Evolutionary conservation across 2,329 filamentous ascomycete species (phyloP).

Genomic region (Decorospora gaudefroyi): DNA sequence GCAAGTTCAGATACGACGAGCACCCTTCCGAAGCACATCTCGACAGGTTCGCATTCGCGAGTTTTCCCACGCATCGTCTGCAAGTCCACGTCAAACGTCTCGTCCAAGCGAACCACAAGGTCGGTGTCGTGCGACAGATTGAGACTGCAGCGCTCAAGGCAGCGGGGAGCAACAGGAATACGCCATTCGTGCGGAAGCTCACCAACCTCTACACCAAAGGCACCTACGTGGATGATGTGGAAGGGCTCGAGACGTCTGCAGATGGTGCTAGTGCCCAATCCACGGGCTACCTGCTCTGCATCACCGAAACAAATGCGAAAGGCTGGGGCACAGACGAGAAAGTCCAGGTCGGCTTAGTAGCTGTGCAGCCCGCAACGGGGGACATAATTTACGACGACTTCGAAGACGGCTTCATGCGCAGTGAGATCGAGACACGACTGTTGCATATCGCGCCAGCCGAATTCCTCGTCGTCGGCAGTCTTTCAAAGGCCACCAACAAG

Average conservation of each 20-base stretch:
- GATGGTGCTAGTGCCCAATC: constrained; percentile 60
- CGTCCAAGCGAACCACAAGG: constrained; percentile 90
- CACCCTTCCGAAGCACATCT: constrained; percentile 83
- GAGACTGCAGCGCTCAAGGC: constrained; percentile 97
- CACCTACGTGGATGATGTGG: constrained; percentile 93
- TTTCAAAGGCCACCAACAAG: constrained; percentile 91
- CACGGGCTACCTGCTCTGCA: constrained; percentile 88
- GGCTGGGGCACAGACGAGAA: constrained; percentile 87
- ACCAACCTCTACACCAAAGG: constrained; percentile 98
- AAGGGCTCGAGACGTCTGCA: constrained; percentile 65
- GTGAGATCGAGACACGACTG: constrained; percentile 92
- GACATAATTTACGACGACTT: constrained; percentile 96
- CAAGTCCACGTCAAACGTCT: constrained; percentile 93
- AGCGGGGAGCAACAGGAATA: constrained; percentile 89
- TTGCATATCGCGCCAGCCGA: constrained; percentile 96
- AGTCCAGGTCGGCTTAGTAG: constrained; percentile 87
- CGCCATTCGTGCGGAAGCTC: constrained; percentile 87
- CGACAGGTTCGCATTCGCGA: constrained; percentile 90
- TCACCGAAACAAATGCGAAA: constrained; percentile 83
- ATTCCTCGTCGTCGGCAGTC: constrained; percentile 86
- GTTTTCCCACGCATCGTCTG: constrained; percentile 88
- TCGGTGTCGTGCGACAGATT: constrained; percentile 90
- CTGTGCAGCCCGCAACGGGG: constrained; percentile 92
- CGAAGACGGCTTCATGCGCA: constrained; percentile 96
- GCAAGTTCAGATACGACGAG: constrained; percentile 92